Evolutionary conservation across 495 filamentous ascomycete genomes (phyloP).

Genomic region (Cercophora sp.): DNA sequence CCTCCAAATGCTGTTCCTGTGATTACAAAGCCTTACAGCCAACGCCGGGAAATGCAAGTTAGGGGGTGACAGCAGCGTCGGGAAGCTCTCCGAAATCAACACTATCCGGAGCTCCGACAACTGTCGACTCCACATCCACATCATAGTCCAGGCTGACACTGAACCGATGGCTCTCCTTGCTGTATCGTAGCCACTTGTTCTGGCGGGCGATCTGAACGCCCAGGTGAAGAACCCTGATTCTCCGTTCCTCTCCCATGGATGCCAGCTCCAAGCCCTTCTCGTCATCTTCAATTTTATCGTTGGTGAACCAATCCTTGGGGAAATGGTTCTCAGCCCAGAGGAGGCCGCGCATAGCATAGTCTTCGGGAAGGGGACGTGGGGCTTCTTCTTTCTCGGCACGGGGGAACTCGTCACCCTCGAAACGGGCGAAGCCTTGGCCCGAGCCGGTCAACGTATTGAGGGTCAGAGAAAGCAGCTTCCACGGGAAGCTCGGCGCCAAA

Average conservation of each 20-base stretch:
- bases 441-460: constrained; percentile 59
- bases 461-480: constrained; percentile 58
- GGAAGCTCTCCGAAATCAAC: constrained; percentile 24
- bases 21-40: no score
- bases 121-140: constrained; percentile 18
- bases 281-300: constrained; percentile 69
- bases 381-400: constrained; percentile 43
- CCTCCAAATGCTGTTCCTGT: no score
- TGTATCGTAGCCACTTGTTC: constrained; percentile 35
- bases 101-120: constrained; percentile 9
- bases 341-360: constrained; percentile 75
- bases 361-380: constrained; percentile 70
- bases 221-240: constrained; percentile 72
- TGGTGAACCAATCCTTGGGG: constrained; percentile 64
- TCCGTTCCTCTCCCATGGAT: constrained; percentile 60
- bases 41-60: no score
- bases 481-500: constrained; percentile 52
- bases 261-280: constrained; percentile 67
- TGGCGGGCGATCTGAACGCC: constrained; percentile 46
- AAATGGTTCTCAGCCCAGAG: constrained; percentile 68
- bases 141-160: constrained; percentile 26
- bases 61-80: constrained; percentile 15
- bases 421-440: constrained; percentile 38
- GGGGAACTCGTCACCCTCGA: constrained; percentile 53
- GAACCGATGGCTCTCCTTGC: constrained; percentile 29